Conservation (phyloP, 352 stramenopile species). For the Pilasporangium apinafurcum region DNA sequence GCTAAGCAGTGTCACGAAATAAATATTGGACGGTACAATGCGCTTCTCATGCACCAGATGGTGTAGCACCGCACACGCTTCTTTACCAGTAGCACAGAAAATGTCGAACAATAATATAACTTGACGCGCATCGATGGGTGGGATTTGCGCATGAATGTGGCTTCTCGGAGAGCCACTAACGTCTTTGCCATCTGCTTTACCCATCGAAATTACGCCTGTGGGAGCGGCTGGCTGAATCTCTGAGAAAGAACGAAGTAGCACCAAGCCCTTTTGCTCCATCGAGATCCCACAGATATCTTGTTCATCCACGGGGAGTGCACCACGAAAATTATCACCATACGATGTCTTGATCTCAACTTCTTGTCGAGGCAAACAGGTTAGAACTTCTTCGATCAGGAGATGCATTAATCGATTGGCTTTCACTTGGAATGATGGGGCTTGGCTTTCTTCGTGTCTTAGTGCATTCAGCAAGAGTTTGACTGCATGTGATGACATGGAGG, state of each 20-base stretch:
- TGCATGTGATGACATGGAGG: slow-evolving; percentile 12
- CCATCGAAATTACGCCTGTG: slow-evolving; percentile 9
- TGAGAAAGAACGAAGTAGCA: slow-evolving; percentile 17
- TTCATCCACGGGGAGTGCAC: slow-evolving; percentile 8
- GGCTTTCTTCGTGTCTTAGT: slow-evolving; percentile 11
- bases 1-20: slow-evolving; percentile 46
- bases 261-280: slow-evolving; percentile 9
- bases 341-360: slow-evolving; percentile 6
- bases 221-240: slow-evolving; percentile 13
- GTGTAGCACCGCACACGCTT: slow-evolving; percentile 26
- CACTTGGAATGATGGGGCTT: slow-evolving; percentile 16
- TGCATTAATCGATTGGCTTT: slow-evolving; percentile 18
- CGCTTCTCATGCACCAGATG: slow-evolving; percentile 23
- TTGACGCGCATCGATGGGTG: slow-evolving; percentile 13
- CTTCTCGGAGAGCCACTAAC: too few relatives aligned
- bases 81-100: slow-evolving; percentile 32
- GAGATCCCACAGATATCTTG: slow-evolving; percentile 15
- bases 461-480: slow-evolving; percentile 16
- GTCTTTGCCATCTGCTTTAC: too few relatives aligned
- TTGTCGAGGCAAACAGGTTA: slow-evolving; percentile 16
- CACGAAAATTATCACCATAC: slow-evolving; percentile 4
- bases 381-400: slow-evolving; percentile 27
- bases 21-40: slow-evolving; percentile 31
- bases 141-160: slow-evolving; percentile 20
- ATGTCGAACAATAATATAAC: slow-evolving; percentile 34